Evolutionary conservation across 192 early-diverging fungal genomes (phyloP).

Genomic region (Mortierella claussenii): DNA sequence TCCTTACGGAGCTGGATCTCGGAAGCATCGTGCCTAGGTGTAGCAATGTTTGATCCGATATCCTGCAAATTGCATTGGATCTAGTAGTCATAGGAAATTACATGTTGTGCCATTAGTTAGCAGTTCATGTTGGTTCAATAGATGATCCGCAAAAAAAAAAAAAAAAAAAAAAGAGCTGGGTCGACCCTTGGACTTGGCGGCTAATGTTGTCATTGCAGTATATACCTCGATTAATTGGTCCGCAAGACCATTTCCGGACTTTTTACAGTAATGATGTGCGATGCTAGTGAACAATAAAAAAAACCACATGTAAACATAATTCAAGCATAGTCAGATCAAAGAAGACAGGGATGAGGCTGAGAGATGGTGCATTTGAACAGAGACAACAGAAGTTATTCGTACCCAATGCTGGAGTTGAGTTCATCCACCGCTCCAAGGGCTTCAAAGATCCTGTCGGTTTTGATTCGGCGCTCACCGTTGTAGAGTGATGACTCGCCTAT

Average conservation of each 20-base stretch:
- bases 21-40: slow-evolving; percentile 72
- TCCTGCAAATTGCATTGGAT: slow-evolving; percentile 95
- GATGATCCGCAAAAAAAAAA: too few relatives aligned
- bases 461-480: slow-evolving; percentile 89
- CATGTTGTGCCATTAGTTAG: too few relatives aligned
- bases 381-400: too few relatives aligned
- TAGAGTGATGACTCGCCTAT: slow-evolving; percentile 86
- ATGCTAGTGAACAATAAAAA: slow-evolving; percentile 24
- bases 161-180: too few relatives aligned
- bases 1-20: slow-evolving; percentile 61
- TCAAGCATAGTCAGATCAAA: background rate
- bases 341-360: background rate
- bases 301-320: background rate
- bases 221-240: slow-evolving; percentile 53
- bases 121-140: too few relatives aligned
- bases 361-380: too few relatives aligned
- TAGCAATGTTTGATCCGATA: slow-evolving; percentile 92
- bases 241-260: slow-evolving; percentile 47
- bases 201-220: background rate
- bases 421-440: slow-evolving; percentile 75
- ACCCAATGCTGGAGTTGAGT: slow-evolving; percentile 59
- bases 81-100: slow-evolving; percentile 46
- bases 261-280: slow-evolving; percentile 57
- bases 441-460: slow-evolving; percentile 91
- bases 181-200: too few relatives aligned